A percentile compares a stretch with the other conserved stretches of the same genome.
phyloP scores from a whole-genome alignment of 2,329 filamentous ascomycete species.

The Sporothrix humicola region DNA sequence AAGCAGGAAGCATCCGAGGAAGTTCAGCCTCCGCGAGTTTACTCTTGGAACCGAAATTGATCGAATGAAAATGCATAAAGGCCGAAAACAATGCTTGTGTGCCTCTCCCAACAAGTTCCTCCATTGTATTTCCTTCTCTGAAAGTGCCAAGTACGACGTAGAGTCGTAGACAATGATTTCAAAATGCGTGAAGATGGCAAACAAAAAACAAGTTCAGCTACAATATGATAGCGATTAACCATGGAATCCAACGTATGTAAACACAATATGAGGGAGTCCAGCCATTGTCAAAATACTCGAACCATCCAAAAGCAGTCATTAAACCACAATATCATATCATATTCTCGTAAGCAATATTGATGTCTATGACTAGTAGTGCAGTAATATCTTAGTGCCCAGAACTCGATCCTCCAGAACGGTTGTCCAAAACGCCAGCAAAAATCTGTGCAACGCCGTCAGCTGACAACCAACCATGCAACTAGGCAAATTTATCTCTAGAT shows the following conservation, averaged over 20 bases:
- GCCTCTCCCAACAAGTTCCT: no score
- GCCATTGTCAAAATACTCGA: neutral
- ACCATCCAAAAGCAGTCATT: neutral
- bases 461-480: neutral
- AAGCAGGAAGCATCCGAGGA: neutral
- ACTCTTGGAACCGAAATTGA: no score
- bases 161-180: no score
- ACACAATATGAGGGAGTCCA: no score
- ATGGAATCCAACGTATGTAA: no score
- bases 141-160: no score
- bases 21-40: neutral
- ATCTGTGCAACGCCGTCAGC: neutral
- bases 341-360: neutral
- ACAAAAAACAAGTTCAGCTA: no score
- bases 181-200: no score
- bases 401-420: neutral
- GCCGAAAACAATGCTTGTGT: no score
- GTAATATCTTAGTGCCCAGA: neutral
- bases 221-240: neutral
- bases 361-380: neutral
- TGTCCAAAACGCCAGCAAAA: neutral
- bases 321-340: no score
- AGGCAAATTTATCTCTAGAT: neutral
- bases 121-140: no score
- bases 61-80: no score